These are phyloP conservation scores for Mycena amicta DNA, from an alignment of 768 basidiomycete genomes.

Conservation along the genomic window DNA sequence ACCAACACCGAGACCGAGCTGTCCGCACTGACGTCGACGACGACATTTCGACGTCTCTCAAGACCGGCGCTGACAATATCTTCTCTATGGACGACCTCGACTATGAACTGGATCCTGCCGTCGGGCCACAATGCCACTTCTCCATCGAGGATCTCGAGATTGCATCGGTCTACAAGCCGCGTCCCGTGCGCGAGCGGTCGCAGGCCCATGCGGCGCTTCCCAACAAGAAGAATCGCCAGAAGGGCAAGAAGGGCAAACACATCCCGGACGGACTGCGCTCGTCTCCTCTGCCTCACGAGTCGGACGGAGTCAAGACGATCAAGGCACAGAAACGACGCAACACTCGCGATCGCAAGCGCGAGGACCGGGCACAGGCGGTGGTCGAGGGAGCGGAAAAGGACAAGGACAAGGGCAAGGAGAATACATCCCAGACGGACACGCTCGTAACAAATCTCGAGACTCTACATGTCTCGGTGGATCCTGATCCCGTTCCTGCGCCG, in stretches of 20 bases:
- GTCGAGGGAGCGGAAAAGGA: conserved; percentile 29
- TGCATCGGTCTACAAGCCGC: conserved; percentile 71
- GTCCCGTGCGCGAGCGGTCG: conserved; percentile 53
- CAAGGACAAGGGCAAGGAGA: not conserved
- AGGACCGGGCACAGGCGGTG: conserved; percentile 45
- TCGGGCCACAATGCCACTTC: conserved; percentile 36
- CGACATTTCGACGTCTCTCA: conserved; percentile 32
- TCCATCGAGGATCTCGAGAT: conserved; percentile 78
- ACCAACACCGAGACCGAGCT: conserved; percentile 31
- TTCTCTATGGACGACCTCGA: conserved; percentile 57
- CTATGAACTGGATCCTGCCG: conserved; percentile 27
- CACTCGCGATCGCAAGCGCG: conserved; percentile 53
- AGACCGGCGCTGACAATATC: conserved; percentile 29
- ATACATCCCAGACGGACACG: conserved; percentile 21
- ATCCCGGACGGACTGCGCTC: conserved; percentile 18
- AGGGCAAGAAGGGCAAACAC: conserved; percentile 42
- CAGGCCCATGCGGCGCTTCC: conserved; percentile 31
- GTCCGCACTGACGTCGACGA: conserved; percentile 42
- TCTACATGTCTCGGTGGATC: conserved; percentile 35
- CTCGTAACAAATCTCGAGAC: conserved; percentile 36
- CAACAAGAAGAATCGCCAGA: conserved; percentile 37
- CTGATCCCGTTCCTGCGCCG: conserved; percentile 2
- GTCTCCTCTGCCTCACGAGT: conserved; percentile 14
- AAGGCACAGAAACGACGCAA: conserved; percentile 43
- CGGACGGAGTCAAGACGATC: conserved; percentile 21